Conservation (phyloP, 257 asterid genomes). For the Jacaranda copaia region DNA sequence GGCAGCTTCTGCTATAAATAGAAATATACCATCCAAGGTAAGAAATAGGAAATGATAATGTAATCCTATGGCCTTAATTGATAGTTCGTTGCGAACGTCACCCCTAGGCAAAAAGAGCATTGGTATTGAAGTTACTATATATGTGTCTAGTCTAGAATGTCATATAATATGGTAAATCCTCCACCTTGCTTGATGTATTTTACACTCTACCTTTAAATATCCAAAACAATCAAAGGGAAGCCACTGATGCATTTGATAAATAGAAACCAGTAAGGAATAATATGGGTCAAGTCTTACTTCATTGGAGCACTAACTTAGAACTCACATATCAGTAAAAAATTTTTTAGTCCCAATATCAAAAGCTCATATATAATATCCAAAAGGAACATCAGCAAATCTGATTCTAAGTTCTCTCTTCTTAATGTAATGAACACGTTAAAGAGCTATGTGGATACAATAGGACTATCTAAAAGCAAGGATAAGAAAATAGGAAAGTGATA, state of each 20-base stretch:
- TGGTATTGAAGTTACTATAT: neutral
- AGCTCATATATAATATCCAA: slow-evolving; percentile 18
- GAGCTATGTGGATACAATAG: slow-evolving; percentile 6
- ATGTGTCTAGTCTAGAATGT: slow-evolving; percentile 15
- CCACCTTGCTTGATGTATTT: neutral
- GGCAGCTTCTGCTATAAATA: slow-evolving; percentile 84
- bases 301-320: neutral
- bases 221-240: neutral
- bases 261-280: slow-evolving; percentile 6
- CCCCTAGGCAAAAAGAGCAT: slow-evolving; percentile 1
- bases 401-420: neutral
- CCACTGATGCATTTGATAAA: neutral
- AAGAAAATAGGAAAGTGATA: neutral
- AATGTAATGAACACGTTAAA: slow-evolving; percentile 7
- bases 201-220: neutral
- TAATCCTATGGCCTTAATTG: neutral
- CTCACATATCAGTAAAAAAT: neutral
- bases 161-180: neutral
- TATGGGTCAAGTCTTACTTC: neutral
- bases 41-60: slow-evolving; percentile 11
- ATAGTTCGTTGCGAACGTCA: neutral
- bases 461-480: neutral
- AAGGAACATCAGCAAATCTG: slow-evolving; percentile 10
- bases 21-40: neutral
- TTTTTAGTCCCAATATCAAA: neutral